Evolutionary conservation across 305 asterid species (phyloP), one percentile per base, ranked within the genome.

Genomic region (Striga hermonthica): DNA sequence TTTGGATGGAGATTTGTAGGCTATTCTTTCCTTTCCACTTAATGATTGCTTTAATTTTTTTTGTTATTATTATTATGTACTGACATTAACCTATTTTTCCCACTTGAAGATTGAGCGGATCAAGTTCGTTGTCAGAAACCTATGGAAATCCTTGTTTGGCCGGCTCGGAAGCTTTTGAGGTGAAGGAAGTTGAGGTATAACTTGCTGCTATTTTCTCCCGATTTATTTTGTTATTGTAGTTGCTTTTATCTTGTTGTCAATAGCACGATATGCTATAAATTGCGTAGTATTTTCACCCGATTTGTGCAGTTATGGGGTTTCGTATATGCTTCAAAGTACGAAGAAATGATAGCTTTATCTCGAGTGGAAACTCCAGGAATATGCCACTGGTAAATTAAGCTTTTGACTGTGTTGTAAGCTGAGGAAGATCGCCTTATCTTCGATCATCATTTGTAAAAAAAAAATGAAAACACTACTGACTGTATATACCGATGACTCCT

Each of bases 1-100:
- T 77, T 84, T 92, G 86, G 98, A 89, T 50, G 86, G 81, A 28
- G 98, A 89, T 69, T 81, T 89, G 98, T 92, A 84, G 84, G 98
- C 60, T 22, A 22, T 22, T 22, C 31, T 22, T 28, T 9, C 38
- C 65, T 6, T 72, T 22, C 31, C 14, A 15, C 57, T 49, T 36
- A 37, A 31, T 28, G 39, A 62, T 9, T 41, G 54, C 3, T 3
- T 64, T 9, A 16, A 38, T 68, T 49, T 65, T 39, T 14, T 53
- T 45, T 45, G 16, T 10, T 10, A 14, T 12, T 6, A 36, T 7
- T 13, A 16, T 4, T 14, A 54, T 54, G 0, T 22, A 22, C 31
- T 22, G 31, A 22, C 31, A 0, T 22, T 22, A 1, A 22, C 31
- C 2, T 22, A 22, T 22, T 15, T 54, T 6, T 55, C 35, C 39